Base-by-base conservation (phyloP, 371 early-diverging fungal genomes). In the Zychaea mexicana region DNA sequence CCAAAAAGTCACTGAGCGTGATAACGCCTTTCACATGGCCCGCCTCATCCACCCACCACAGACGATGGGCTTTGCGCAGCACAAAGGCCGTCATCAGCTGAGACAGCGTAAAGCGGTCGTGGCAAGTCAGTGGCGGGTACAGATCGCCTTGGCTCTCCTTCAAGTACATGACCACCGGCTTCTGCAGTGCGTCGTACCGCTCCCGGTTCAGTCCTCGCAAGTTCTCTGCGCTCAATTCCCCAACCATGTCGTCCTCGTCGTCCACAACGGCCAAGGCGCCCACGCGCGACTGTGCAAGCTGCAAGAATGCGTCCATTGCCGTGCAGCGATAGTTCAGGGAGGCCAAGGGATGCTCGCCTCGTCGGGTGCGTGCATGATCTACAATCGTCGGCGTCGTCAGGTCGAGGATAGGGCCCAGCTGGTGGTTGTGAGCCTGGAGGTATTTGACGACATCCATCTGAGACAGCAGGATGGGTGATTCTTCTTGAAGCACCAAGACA, bases 371-470 rank as follows among this genome's bases (percentile, higher is more conserved):
- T 17, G 58, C 30, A 36, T 56, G 64, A 36, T 72, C 67, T 3
- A 82, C 81, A 7, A 75, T 54, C 4, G 65, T 52, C 3, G 76
- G 67, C 0, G 82, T 82, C 0, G 76, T 36, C 3, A 71, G 49
- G 57, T 88, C 87, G 60, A 88, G 60, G 38, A 87, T 66, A 7
- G 75, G 67, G 0, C 89, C 89, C 7, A 88, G 55, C 28, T 74
- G 71, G 68, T 88, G 89, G 39, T 87, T 87, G 49, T 82, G 71
- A 2, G 77, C 66, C 38, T 85, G 77, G 19, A 88, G 71, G 60
- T 77, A 88, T 13, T 81, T 76, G 26, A 85, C 72, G 21, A 86
- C 75, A 56, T 88, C 89, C 61, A 85, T 84, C 72, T 88, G 89
- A 7, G 86, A 85, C 8, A 86, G 54, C 19, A 88, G 66, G 1